Percentiles rank a stretch among this genome's conserved stretches.
phyloP scores from a whole-genome alignment of 192 early-diverging fungal species.

The Entomortierella lignicola region DNA sequence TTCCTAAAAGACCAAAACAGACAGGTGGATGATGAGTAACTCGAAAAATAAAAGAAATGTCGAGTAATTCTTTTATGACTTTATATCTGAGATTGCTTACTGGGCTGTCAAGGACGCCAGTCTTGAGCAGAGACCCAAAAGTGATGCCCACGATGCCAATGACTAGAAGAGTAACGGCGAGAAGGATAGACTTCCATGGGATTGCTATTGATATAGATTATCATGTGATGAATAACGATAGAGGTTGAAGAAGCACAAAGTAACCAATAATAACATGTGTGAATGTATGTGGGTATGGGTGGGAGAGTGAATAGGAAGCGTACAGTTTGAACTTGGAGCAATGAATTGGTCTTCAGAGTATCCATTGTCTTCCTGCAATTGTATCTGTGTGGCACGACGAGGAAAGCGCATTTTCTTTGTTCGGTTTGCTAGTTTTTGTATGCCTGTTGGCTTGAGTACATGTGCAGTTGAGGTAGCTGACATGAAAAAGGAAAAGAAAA shows the following conservation, averaged over 20 bases:
- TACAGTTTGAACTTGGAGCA: constrained; percentile 25
- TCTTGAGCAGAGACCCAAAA: constrained; percentile 62
- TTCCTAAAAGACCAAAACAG: constrained; percentile 27
- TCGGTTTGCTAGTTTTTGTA: constrained; percentile 43
- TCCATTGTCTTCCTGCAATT: constrained; percentile 45
- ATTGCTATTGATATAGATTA: constrained; percentile 29
- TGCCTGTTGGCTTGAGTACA: constrained; percentile 21
- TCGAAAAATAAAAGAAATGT: too few species aligned
- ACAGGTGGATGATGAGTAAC: neutral
- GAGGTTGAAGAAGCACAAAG: neutral
- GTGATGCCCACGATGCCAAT: constrained; percentile 59
- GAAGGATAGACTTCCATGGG: constrained; percentile 67
- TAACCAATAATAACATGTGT: too few species aligned
- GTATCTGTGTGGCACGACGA: constrained; percentile 43
- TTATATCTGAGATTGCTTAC: constrained; percentile 53
- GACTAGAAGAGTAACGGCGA: constrained; percentile 59
- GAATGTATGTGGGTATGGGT: neutral
- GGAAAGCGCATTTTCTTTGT: constrained; percentile 55
- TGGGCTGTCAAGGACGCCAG: constrained; percentile 59
- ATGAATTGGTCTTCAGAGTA: constrained; percentile 45
- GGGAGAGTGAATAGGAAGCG: neutral
- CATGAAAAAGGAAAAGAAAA: constrained; percentile 12
- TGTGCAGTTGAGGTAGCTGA: constrained; percentile 20
- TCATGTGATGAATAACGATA: neutral
- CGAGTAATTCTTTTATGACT: too few species aligned